These are phyloP conservation scores for Centaurea solstitialis DNA, from an alignment of 129 eudicot species.

Conservation along the genomic window DNA sequence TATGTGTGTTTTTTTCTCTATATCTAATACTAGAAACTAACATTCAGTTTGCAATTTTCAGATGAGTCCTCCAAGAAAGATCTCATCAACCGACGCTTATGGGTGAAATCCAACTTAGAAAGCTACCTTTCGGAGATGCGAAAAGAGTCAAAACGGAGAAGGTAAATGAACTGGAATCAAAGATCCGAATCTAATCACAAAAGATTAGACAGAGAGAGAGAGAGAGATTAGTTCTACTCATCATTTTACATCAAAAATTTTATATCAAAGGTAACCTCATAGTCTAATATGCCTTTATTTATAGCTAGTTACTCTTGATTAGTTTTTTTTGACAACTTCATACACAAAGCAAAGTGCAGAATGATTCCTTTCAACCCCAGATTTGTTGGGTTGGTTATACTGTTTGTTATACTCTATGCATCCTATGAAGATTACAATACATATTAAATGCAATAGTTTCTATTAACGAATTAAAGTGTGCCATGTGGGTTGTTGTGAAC, in stretches of 20 bases:
- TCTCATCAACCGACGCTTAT: conserved; percentile 71
- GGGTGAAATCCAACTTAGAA: conserved; percentile 88
- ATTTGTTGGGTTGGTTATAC: background rate
- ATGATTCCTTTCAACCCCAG: conserved; percentile 9
- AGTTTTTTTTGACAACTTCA: conserved; percentile 19
- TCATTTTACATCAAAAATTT: conserved; percentile 17
- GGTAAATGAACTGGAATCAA: conserved; percentile 41
- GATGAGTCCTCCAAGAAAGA: conserved; percentile 83
- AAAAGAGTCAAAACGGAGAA: conserved; percentile 96
- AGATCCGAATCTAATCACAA: conserved; percentile 20
- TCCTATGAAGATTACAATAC: background rate
- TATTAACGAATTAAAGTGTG: background rate
- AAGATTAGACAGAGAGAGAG: background rate
- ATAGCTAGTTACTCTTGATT: conserved; percentile 11
- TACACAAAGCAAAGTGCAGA: conserved; percentile 27
- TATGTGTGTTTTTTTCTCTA: background rate
- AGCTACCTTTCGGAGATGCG: conserved; percentile 81
- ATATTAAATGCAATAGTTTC: background rate
- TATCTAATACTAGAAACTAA: conserved; percentile 9
- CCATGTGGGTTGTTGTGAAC: background rate
- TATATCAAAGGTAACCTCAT: conserved; percentile 18
- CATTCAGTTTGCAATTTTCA: conserved; percentile 22
- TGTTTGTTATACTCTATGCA: conserved; percentile 5
- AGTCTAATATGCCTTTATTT: conserved; percentile 2
- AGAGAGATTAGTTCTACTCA: conserved; percentile 12